phyloP scores from a whole-genome alignment of 257 asterid genomes.

The Solanum acaule region DNA sequence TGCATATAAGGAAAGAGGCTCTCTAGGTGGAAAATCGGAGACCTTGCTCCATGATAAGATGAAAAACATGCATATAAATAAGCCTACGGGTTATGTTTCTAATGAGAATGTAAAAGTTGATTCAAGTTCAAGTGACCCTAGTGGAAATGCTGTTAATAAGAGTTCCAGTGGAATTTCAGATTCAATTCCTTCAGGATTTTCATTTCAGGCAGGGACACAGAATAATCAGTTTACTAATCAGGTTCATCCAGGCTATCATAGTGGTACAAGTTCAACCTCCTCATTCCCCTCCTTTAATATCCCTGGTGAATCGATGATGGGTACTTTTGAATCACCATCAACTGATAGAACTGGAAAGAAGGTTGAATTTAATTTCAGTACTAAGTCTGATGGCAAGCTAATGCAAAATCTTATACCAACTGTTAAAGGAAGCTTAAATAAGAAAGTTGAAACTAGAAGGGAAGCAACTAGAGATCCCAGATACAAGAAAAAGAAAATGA shows the following conservation, averaged over 20 bases:
- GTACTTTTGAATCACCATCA: slow-evolving; percentile 25
- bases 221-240: slow-evolving; percentile 12
- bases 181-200: slow-evolving; percentile 23
- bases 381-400: slow-evolving; percentile 28
- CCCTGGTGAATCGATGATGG: slow-evolving; percentile 12
- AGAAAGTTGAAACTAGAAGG: slow-evolving; percentile 51
- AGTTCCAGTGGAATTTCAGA: slow-evolving; percentile 11
- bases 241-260: slow-evolving; percentile 21
- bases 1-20: slow-evolving; percentile 2
- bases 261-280: slow-evolving; percentile 17
- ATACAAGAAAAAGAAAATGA: slow-evolving; percentile 73
- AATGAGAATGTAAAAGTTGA: slow-evolving; percentile 7
- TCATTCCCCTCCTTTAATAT: slow-evolving; percentile 24
- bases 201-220: slow-evolving; percentile 35
- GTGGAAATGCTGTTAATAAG: neutral
- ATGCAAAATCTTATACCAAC: slow-evolving; percentile 42
- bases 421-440: slow-evolving; percentile 32
- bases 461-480: slow-evolving; percentile 47
- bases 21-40: neutral
- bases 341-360: slow-evolving; percentile 33
- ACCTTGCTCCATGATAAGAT: slow-evolving; percentile 2
- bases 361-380: slow-evolving; percentile 43
- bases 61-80: slow-evolving; percentile 9
- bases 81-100: slow-evolving; percentile 6
- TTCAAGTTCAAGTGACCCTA: neutral